Percentiles rank a stretch among this genome's conserved stretches.
phyloP scores from a whole-genome alignment of 768 basidiomycete species.

The Hebeloma cylindrosporum region DNA sequence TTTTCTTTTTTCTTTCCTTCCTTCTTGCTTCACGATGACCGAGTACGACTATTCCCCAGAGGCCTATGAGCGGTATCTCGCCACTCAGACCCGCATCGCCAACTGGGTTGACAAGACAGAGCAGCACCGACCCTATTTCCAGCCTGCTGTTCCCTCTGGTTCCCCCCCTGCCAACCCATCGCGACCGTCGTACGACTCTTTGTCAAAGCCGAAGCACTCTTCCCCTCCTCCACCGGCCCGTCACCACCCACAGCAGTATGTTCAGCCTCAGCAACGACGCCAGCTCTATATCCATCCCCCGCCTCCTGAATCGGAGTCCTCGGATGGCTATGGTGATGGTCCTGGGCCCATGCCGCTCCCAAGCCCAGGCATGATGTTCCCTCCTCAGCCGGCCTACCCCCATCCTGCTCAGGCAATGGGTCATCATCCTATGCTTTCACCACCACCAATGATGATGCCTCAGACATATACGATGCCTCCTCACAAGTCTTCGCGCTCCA shows the following conservation, averaged over 20 bases:
- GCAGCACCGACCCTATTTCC: slow-evolving; percentile 33
- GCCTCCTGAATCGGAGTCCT: slow-evolving; percentile 21
- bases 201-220: slow-evolving; percentile 14
- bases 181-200: slow-evolving; percentile 8
- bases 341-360: slow-evolving; percentile 29
- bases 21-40: slow-evolving; percentile 38
- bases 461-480: slow-evolving; percentile 15
- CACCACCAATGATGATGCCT: slow-evolving; percentile 21
- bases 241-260: slow-evolving; percentile 7
- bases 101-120: slow-evolving; percentile 54
- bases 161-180: slow-evolving; percentile 8
- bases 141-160: slow-evolving; percentile 21
- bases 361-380: slow-evolving; percentile 18
- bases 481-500: slow-evolving; percentile 16
- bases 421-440: slow-evolving; percentile 19
- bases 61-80: slow-evolving; percentile 48
- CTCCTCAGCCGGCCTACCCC: slow-evolving; percentile 20
- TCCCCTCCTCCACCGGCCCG: slow-evolving; percentile 10
- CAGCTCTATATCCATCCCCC: slow-evolving; percentile 19
- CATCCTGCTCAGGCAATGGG: no score
- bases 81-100: slow-evolving; percentile 47
- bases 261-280: slow-evolving; percentile 10
- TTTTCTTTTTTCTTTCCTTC: background rate
- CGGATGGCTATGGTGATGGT: slow-evolving; percentile 21
- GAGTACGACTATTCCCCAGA: slow-evolving; percentile 64